Conservation (phyloP, 495 filamentous ascomycete species). For the Aspergillus sclerotioniger region DNA sequence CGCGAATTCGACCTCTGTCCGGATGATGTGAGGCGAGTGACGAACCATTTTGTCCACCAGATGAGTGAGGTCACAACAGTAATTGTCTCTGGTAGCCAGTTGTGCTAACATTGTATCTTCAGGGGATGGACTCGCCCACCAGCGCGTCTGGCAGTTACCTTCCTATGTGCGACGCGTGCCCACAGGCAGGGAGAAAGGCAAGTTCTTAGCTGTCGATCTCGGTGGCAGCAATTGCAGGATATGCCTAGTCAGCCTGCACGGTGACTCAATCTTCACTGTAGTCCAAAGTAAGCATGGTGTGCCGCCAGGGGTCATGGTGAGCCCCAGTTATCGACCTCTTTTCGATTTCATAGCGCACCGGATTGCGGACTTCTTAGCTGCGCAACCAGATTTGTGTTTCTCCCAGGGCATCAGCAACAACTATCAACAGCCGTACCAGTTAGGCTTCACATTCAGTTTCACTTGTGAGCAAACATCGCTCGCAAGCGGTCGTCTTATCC, state of each 20-base stretch:
- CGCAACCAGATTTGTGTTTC: not conserved
- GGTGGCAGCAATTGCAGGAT: conserved; percentile 70
- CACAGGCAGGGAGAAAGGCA: conserved; percentile 51
- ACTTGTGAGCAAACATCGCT: conserved; percentile 21
- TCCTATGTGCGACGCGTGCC: conserved; percentile 42
- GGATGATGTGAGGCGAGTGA: not conserved
- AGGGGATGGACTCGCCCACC: conserved; percentile 5
- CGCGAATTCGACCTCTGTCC: conserved; percentile 1
- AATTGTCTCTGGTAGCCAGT: no score
- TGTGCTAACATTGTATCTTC: not conserved
- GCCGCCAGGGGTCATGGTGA: conserved; percentile 19
- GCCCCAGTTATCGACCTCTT: conserved; percentile 16
- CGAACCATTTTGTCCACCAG: conserved; percentile 1
- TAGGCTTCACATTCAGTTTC: conserved; percentile 28
- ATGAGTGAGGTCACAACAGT: no score
- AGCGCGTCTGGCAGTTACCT: conserved; percentile 5
- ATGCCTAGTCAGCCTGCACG: conserved; percentile 60
- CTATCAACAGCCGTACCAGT: conserved; percentile 6
- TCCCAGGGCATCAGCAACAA: no score
- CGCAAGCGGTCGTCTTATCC: conserved; percentile 17
- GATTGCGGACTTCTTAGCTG: conserved; percentile 14
- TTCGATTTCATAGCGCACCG: conserved; percentile 25
- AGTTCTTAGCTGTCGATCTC: conserved; percentile 65
- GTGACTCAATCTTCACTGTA: conserved; percentile 25
- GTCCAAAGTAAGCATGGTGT: conserved; percentile 16